Evolutionary conservation across 768 basidiomycete genomes (phyloP), one percentile per base, ranked within the genome.

Genomic region (Leccinum variicolor): DNA sequence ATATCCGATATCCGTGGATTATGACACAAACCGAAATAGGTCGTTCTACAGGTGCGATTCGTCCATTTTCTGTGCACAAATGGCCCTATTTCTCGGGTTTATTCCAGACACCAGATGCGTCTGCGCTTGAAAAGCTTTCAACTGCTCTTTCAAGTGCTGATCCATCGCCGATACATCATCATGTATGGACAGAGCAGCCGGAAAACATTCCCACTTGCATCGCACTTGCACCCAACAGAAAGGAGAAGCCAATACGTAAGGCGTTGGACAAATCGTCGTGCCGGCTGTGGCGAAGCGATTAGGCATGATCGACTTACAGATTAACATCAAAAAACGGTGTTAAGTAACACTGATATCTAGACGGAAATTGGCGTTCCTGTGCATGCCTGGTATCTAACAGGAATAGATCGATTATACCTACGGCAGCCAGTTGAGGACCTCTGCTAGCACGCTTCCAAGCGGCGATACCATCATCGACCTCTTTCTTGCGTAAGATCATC

Each of bases 351-450:
- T 46, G 23, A 45, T 48, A 6, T 48, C 23, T 50, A 54, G 36
- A 53, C 3, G 4, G 33, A 21, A 13, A 4, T 9, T 6, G 25
- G 23, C 0, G 3, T 31, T 45, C 34, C 3, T 9, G 19, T 29
- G 17, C 4, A 6, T 51, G 3, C n/a, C 36, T 48, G 0, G 10
- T 17, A 25, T 8, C 8, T 4, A 3, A 14, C 6, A 50, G 23
- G 39, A 8, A 23, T 14, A 11, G 25, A 23, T 15, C 15, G 0
- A n/a, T 49, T 14, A 34, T 39, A 64, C 75, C 31, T 54, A 76
- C 75, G 6, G 79, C 77, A 0, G 79, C 80, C 33, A 89, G 77
- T 71, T 89, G 86, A 33, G 82, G 74, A 3, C 87, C 85, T 43
- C 75, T 76, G 53, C 81, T 77, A 51, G 68, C 66, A 41, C 71